phyloP scores from a whole-genome alignment of 2,329 filamentous ascomycete genomes.

The Claviceps sp. region DNA sequence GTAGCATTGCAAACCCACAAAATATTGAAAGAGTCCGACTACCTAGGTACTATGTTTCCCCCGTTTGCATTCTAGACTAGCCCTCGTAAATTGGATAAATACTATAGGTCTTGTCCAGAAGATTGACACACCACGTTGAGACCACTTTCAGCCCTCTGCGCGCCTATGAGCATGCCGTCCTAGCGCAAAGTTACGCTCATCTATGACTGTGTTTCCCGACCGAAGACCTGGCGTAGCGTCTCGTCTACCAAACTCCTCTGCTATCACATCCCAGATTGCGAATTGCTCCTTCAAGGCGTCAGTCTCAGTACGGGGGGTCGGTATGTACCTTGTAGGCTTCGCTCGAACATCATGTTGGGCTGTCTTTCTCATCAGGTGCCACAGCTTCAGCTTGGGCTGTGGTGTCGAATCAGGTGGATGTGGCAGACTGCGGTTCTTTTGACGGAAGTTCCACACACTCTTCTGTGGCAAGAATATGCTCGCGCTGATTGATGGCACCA shows the following conservation, averaged over 20 bases:
- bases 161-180: background rate
- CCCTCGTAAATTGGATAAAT: constrained; percentile 5
- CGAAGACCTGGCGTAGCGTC: constrained; percentile 18
- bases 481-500: constrained; percentile 40
- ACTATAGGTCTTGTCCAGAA: constrained; percentile 1
- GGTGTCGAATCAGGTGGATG: constrained; percentile 14
- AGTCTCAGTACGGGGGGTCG: background rate
- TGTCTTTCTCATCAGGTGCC: constrained; percentile 4
- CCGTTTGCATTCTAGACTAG: constrained; percentile 1
- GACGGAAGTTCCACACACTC: constrained; percentile 37
- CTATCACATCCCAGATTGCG: constrained; percentile 23
- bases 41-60: constrained; percentile 2
- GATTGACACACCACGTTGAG: background rate
- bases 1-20: constrained; percentile 3
- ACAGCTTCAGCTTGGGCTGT: constrained; percentile 10
- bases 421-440: constrained; percentile 13
- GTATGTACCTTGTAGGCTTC: constrained; percentile 5
- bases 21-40: constrained; percentile 2
- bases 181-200: constrained; percentile 23
- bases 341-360: constrained; percentile 9
- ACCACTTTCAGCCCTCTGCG: background rate
- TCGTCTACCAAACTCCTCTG: constrained; percentile 24
- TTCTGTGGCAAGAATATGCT: constrained; percentile 38
- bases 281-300: constrained; percentile 18
- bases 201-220: constrained; percentile 26